These are phyloP conservation scores for Eremomyces bilateralis DNA, from an alignment of 495 filamentous ascomycete genomes.

Conservation along the genomic window DNA sequence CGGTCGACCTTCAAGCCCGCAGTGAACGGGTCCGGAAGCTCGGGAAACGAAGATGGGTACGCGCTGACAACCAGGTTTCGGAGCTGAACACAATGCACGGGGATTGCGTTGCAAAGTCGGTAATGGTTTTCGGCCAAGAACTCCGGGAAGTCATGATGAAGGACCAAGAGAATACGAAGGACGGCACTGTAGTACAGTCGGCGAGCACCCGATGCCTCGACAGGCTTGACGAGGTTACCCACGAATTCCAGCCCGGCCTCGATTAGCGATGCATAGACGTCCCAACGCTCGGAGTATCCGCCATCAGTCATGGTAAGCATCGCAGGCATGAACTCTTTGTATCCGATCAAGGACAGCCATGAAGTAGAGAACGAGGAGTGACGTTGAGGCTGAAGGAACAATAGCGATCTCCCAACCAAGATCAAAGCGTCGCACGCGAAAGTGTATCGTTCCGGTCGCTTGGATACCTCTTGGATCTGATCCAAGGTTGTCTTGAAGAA, in stretches of 20 bases:
- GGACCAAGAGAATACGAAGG: conserved; percentile 57
- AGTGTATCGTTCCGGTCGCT: too few relatives aligned
- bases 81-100: conserved; percentile 67
- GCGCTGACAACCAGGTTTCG: conserved; percentile 77
- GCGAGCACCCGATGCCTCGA: conserved; percentile 41
- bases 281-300: conserved; percentile 36
- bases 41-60: conserved; percentile 50
- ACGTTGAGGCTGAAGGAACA: conserved; percentile 50
- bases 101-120: conserved; percentile 66
- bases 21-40: conserved; percentile 63
- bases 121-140: conserved; percentile 77
- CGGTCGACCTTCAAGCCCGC: conserved; percentile 62
- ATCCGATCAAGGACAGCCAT: conserved; percentile 64
- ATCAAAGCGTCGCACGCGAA: too few relatives aligned
- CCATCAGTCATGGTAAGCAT: conserved; percentile 28
- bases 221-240: conserved; percentile 57
- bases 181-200: conserved; percentile 72
- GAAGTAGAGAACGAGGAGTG: conserved; percentile 64
- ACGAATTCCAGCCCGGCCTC: conserved; percentile 52
- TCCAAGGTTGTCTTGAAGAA: too few relatives aligned
- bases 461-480: too few relatives aligned
- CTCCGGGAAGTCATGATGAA: conserved; percentile 88
- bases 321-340: conserved; percentile 69
- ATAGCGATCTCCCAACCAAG: conserved; percentile 53
- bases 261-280: conserved; percentile 50